Base-by-base conservation (phyloP, 2,329 filamentous ascomycete genomes). In the Trematosphaeria pertusa region DNA sequence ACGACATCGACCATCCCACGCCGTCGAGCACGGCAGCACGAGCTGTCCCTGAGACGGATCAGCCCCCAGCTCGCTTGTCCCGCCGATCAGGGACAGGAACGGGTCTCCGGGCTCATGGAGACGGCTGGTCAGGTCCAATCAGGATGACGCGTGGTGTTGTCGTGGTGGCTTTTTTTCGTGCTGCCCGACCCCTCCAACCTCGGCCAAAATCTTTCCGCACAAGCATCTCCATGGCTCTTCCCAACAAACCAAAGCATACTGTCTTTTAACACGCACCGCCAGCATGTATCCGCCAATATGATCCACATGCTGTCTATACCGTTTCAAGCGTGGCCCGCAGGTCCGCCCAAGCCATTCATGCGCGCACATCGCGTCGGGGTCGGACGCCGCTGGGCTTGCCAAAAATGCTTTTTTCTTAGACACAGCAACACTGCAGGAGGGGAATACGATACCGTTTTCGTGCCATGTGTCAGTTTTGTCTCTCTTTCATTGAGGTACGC, bases 81-180 rank as follows among this genome's bases (percentile, higher is more conserved):
- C 52, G 49, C 35, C 18, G 37, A 44, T 50, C 43, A 48, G 43
- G 43, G 24, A 28, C 49, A 56, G 52, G 46, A 49, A 56, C 48
- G 24, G 12, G 24, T 12, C 7, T 28, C 24, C 24, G 24, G 24
- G 14, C 17, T 31, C 31, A 17, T 44, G 19, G 21, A 33, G 24
- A 39, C 7, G 34, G 26, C 11, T 35, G 32, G 3, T 11, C 15
- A 41, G 10, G 11, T 22, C 44, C 30, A 34, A 46, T 39, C 26
- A n/a, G 4, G 22, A n/a, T 22, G 37, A 9, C 5, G n/a, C 21
- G 28, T 48, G 31, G 31, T 38, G 34, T 32, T 22, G 31, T 26
- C 19, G 19, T 35, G 12, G 11, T 21, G 24, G 8, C 24, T n/a
- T n/a, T n/a, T n/a, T n/a, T n/a, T n/a, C n/a, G n/a, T n/a, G n/a